Percentiles rank a stretch among this genome's conserved stretches.
Evolutionary conservation across 2,329 filamentous ascomycete genomes (phyloP).

Genomic region (Alternaria sp.): DNA sequence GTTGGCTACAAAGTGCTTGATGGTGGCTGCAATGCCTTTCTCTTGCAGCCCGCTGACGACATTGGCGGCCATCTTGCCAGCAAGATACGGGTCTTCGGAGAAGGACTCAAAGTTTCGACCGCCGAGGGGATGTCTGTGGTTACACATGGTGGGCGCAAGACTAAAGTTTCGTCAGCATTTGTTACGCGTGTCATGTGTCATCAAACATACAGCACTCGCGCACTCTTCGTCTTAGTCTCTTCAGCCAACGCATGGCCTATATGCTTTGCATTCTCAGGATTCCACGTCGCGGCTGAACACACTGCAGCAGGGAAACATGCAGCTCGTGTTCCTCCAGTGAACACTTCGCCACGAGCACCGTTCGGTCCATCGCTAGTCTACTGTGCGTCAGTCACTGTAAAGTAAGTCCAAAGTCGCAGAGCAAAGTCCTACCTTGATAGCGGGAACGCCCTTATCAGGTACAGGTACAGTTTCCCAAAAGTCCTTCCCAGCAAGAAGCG

Average conservation of each 20-base stretch:
- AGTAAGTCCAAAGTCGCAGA: background rate
- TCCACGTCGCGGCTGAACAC: conserved; percentile 73
- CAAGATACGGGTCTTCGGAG: conserved; percentile 71
- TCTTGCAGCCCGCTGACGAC: conserved; percentile 67
- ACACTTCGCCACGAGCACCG: conserved; percentile 67
- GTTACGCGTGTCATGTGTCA: too few species aligned
- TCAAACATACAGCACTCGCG: conserved; percentile 64
- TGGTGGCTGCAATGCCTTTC: conserved; percentile 70
- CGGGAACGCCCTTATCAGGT: conserved; percentile 64
- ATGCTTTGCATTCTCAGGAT: conserved; percentile 61
- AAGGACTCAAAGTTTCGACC: conserved; percentile 81
- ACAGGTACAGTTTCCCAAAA: conserved; percentile 73
- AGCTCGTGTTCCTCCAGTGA: conserved; percentile 68
- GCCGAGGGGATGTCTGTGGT: conserved; percentile 79
- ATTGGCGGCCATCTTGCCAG: conserved; percentile 70
- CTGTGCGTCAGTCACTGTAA: background rate
- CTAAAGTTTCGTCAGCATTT: conserved; percentile 18
- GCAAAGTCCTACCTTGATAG: conserved; percentile 51
- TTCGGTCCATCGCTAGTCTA: conserved; percentile 72
- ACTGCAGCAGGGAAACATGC: conserved; percentile 79
- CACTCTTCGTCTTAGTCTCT: conserved; percentile 74
- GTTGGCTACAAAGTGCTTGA: conserved; percentile 76
- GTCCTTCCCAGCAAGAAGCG: conserved; percentile 54
- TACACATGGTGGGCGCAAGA: conserved; percentile 78
- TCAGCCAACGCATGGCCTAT: conserved; percentile 72